Conservation (phyloP, 202 grass and related monocot genomes). For the Bolboschoenoplectus hybrid region DNA sequence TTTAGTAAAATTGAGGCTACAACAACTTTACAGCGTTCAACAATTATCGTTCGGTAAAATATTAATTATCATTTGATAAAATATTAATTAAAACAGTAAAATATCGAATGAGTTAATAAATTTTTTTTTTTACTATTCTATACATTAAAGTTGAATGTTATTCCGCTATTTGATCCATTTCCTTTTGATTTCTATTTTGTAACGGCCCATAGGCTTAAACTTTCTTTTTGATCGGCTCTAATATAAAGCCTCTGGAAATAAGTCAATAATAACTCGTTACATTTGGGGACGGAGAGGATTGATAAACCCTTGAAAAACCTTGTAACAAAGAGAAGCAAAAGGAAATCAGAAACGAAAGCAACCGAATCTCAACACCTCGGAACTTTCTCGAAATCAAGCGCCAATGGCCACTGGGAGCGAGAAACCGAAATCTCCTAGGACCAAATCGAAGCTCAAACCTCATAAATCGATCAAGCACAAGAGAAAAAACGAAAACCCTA, state of each 20-base stretch:
- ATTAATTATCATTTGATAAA: no score
- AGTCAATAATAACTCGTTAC: background rate
- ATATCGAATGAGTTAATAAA: no score
- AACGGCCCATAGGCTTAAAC: background rate
- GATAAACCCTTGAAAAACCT: constrained; percentile 32
- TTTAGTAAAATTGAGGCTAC: no score
- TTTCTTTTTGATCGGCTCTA: background rate
- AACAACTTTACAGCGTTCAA: no score
- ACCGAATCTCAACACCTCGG: background rate
- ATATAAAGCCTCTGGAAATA: background rate
- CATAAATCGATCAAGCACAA: constrained; percentile 31
- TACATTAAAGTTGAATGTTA: no score
- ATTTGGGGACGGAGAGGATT: background rate
- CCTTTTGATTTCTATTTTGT: background rate
- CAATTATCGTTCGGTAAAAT: no score
- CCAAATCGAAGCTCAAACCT: constrained; percentile 14
- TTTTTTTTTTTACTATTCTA: no score
- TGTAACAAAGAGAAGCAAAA: background rate
- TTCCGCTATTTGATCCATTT: no score
- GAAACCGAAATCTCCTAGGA: constrained; percentile 1
- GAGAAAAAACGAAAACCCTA: constrained; percentile 25
- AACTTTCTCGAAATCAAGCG: constrained; percentile 3
- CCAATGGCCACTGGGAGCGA: constrained; percentile 29
- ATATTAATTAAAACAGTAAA: no score
- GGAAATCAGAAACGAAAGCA: background rate